Base-by-base conservation (phyloP, 1,139 yeast genomes). In the Maudiozyma humilis region DNA sequence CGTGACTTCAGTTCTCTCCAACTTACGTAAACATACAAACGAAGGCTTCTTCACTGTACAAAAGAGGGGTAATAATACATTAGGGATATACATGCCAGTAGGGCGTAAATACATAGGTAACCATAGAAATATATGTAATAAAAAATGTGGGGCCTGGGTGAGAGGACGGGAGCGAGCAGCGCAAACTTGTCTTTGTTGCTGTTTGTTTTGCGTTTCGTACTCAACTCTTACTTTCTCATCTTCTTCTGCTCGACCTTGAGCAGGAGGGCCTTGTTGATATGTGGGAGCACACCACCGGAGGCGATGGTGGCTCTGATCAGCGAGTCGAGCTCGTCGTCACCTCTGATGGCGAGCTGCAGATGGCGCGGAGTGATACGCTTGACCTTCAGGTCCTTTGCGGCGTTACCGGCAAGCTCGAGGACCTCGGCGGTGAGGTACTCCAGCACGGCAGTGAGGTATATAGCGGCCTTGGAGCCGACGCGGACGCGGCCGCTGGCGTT, bases 311-410 rank as follows among this genome's bases (percentile, higher is more conserved):
- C 99, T 66, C 86, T 84, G 62, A 93, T 86, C 67, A 93, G 76
- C 57, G 87, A 84, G 71, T 91, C 97, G 67, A 93, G 79, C 70
- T 93, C 98, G 69, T 91, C 98, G 71, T 93, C 98, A 55, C 97
- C 97, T 72, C 98, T 85, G 62, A 91, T 91, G 52, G 98, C 98
- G 67, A 93, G 79, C 71, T 91, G 98, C 69, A 93, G 75, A 67
- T 93, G 98, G 71, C 98, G 85, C 57, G 99, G 99, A 35, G 97
- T 89, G 68, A 91, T 91, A 79, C 99, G 86, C 75, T 93, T 88
- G 64, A 91, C 95, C 71, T 91, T 89, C 71, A 91, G 78, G 68
- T 93, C 98, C 71, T 91, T 89, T 52, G 98, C 98, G 30, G 98
- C 98, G 65, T 91, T 89, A 65, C 99, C 98, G 38, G 99, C 98